A percentile compares a stretch with the other conserved stretches of the same genome.
phyloP scores from a whole-genome alignment of 257 asterid species.

The Solanum pinnatisectum region DNA sequence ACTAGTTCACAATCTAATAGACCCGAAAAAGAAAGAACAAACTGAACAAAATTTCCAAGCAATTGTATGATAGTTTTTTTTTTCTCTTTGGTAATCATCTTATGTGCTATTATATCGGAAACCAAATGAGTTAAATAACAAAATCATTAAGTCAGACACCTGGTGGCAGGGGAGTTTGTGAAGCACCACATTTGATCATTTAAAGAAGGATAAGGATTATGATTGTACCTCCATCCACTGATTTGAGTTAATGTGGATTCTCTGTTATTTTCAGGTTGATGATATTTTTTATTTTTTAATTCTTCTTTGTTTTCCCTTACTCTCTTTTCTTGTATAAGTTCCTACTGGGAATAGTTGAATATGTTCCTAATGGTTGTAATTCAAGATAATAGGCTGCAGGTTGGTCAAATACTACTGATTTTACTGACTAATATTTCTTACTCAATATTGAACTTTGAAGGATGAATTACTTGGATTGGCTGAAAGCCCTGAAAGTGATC shows the following conservation, averaged over 20 bases:
- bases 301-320: neutral
- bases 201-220: neutral
- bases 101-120: neutral
- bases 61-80: neutral
- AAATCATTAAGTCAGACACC: neutral
- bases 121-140: neutral
- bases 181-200: neutral
- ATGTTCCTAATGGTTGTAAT: neutral
- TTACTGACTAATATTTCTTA: neutral
- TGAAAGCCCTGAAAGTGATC: constrained; percentile 44
- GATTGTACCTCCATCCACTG: neutral
- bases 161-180: neutral
- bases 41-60: neutral
- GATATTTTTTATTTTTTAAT: neutral
- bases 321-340: neutral
- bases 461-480: constrained; percentile 95
- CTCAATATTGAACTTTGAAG: constrained; percentile 26
- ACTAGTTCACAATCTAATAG: neutral
- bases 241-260: neutral
- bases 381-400: neutral
- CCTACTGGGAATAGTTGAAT: neutral
- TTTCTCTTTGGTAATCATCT: neutral
- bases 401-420: neutral
- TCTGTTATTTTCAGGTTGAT: neutral
- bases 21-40: neutral